Base-by-base conservation (phyloP, 2,329 filamentous ascomycete species). In the Botryotinia convoluta region DNA sequence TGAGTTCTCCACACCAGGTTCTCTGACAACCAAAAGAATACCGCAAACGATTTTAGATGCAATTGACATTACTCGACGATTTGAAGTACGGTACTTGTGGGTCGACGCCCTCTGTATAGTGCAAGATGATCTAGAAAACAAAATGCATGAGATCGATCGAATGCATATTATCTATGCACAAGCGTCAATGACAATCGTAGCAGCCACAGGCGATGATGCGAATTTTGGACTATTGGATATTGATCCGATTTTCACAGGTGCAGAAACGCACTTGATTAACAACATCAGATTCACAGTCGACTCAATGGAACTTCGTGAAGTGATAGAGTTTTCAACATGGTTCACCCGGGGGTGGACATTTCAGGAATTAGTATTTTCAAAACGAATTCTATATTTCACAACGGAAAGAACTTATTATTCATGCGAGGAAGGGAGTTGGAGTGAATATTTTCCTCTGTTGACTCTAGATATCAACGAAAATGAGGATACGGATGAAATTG, bases 341-440 rank as follows among this genome's bases (percentile, higher is more conserved):
- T 68, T 61, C 22, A 18, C 67, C 22, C 71, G 78, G 22, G 78
- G 70, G 7, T 80, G 78, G 79, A 72, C 71, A 3, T 60, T 78
- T 12, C 77, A 80, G 71, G 79, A 80, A 64, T 35, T 74, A n/a
- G 45, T 75, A 1, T 72, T 80, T 4, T 74, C 79, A 18, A 60
- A 44, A 29, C 71, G 79, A 26, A 75, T 69, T 4, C 18, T 79
- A 2, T 75, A 76, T 51, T 78, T 78, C 70, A 76, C 74, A 0
- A 22, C 72, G 22, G 61, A 59, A 20, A 54, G 77, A 20, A 54
- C 77, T 26, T 76, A 76, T 57, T 80, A 77, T 77, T 77, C 79
- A 59, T 80, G 79, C 8, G 72, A 61, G 14, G 59, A 65, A 20
- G 63, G 44, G 2, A 67, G 22, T n/a, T 67, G 63, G 63, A 67